Evolutionary conservation across 441 rosid species (phyloP), one percentile per base, ranked within the genome.

Genomic region (Sinapis alba): DNA sequence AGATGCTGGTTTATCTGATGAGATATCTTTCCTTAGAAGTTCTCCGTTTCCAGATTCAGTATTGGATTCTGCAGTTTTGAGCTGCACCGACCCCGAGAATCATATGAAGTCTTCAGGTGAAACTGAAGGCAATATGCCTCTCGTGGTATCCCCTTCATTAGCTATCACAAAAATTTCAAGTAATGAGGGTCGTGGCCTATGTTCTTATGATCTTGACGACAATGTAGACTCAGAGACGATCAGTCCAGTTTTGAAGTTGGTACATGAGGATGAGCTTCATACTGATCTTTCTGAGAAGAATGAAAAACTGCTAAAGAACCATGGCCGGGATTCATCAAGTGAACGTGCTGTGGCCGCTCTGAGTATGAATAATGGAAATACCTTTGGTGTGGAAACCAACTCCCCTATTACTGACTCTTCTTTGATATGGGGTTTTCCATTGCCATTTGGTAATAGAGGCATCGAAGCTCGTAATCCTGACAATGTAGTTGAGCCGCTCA

Each of bases 341-440:
- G 80, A 78, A 60, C 28, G 70, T 53, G 69, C n/a, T 12, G 64
- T 69, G 23, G 81, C 62, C 41, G 68, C 62, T 73, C 45, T 77
- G 73, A 79, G 78, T 59, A 83, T 66, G 83, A 83, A 77, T 67
- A 71, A 62, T 72, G 85, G 81, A 69, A 79, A 62, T 63, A 56
- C 73, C 6, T 50, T 47, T 69, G 79, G 50, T 75, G 68, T 47
- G 57, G 81, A 72, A 79, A 83, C 61, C 50, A 80, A 69, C 57
- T 80, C 72, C 16, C 76, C 76, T 30, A 73, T 77, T 58, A 74
- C 73, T 65, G 68, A 82, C 69, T 77, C 83, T 67, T 71, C 80
- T 68, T 68, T 74, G 78, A 73, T 61, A 59, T 47, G 76, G 65
- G 67, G 76, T 68, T 73, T 11, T 28, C 71, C 73, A 21, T 80